These are phyloP conservation scores for Candida sakaeoensis DNA, from an alignment of 805 yeast genomes.

Conservation along the genomic window DNA sequence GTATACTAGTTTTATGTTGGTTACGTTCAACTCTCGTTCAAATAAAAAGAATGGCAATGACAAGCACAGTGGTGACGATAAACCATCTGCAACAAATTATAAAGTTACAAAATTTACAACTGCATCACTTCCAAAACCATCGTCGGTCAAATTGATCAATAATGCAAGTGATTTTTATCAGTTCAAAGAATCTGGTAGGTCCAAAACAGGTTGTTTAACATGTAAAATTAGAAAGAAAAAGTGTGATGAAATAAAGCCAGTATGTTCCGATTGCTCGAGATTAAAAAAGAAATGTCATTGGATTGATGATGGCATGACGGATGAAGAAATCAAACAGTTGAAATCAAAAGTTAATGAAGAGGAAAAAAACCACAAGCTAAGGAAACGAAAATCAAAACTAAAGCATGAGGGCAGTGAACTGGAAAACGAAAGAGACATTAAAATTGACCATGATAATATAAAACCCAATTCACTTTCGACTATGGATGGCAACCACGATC, in stretches of 20 bases:
- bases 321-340: conserved; percentile 32
- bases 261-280: conserved; percentile 48
- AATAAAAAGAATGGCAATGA: not conserved
- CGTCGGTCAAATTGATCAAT: conserved; percentile 14
- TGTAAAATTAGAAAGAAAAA: conserved; percentile 64
- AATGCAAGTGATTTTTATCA: conserved; percentile 14
- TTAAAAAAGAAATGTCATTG: conserved; percentile 47
- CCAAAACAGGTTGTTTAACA: conserved; percentile 63
- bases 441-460: not conserved
- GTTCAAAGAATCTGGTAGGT: conserved; percentile 27
- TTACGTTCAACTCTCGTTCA: conserved; percentile 14
- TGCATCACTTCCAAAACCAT: not conserved
- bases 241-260: conserved; percentile 49
- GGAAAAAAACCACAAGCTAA: conserved; percentile 39
- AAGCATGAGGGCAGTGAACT: not conserved
- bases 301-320: conserved; percentile 42
- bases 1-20: conserved; percentile 10
- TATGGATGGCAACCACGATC: conserved; percentile 5
- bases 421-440: not conserved
- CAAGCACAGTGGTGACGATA: no score
- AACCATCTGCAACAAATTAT: not conserved
- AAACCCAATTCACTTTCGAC: not conserved
- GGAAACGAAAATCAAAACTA: conserved; percentile 30
- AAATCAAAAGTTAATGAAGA: conserved; percentile 33
- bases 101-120: conserved; percentile 2